phyloP scores from a whole-genome alignment of 2,329 filamentous ascomycete genomes.

The Venturia effusa region DNA sequence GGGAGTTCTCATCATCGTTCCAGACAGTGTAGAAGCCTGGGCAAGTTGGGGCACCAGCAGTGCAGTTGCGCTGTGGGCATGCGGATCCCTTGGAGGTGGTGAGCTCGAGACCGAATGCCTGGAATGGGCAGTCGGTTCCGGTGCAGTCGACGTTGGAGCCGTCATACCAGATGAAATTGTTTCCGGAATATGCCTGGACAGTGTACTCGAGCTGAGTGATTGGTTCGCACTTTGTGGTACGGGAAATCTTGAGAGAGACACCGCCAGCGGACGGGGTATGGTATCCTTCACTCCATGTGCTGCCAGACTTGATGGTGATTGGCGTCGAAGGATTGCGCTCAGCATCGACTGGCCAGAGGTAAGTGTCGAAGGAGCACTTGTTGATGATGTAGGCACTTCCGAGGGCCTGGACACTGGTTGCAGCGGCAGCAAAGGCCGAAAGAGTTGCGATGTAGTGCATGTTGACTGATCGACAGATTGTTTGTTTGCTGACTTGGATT shows the following conservation, averaged over 20 bases:
- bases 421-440: constrained; percentile 17
- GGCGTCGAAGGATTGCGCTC: constrained; percentile 15
- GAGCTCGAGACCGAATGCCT: constrained; percentile 24
- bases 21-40: constrained; percentile 11
- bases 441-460: constrained; percentile 12
- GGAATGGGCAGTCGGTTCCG: constrained; percentile 22
- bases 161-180: constrained; percentile 24
- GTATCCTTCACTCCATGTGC: constrained; percentile 24
- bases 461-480: background rate
- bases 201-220: constrained; percentile 28
- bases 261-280: constrained; percentile 17
- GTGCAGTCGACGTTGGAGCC: constrained; percentile 28
- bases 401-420: constrained; percentile 14
- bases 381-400: constrained; percentile 25
- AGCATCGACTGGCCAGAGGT: constrained; percentile 27
- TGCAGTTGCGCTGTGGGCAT: constrained; percentile 13
- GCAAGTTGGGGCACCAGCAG: constrained; percentile 8
- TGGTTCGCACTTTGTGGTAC: constrained; percentile 13
- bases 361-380: constrained; percentile 25
- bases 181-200: constrained; percentile 13
- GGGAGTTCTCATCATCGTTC: constrained; percentile 11
- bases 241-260: constrained; percentile 31
- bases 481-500: background rate
- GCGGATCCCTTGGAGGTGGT: constrained; percentile 8
- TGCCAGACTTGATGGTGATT: constrained; percentile 18